These are phyloP conservation scores for Globisporangium heterothallicum DNA, from an alignment of 352 stramenopile species.

Conservation along the genomic window DNA sequence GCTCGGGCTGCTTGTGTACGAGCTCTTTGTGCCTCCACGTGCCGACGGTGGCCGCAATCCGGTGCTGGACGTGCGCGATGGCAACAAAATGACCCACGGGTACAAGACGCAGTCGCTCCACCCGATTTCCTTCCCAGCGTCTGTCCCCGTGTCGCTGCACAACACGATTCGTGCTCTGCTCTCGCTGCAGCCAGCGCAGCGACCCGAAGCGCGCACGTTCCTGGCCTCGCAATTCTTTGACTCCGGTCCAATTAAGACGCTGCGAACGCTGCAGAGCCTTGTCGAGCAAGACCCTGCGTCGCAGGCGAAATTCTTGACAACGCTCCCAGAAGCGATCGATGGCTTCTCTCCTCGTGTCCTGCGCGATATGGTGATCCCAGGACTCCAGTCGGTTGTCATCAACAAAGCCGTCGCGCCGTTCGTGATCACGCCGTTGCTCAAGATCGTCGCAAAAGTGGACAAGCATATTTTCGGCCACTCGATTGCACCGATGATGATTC, in stretches of 20 bases:
- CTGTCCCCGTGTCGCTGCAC: slow-evolving; percentile 73
- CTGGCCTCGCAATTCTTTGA: slow-evolving; percentile 85
- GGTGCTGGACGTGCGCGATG: slow-evolving; percentile 76
- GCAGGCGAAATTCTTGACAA: slow-evolving; percentile 78
- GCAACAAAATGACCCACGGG: slow-evolving; percentile 85
- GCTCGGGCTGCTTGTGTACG: slow-evolving; percentile 77
- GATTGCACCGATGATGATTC: slow-evolving; percentile 79
- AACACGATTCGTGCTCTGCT: slow-evolving; percentile 82
- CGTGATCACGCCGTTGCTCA: slow-evolving; percentile 83
- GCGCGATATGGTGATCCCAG: slow-evolving; percentile 82
- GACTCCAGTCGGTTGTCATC: slow-evolving; percentile 72
- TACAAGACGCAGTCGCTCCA: slow-evolving; percentile 89
- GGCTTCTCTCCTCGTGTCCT: slow-evolving; percentile 73
- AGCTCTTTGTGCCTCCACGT: slow-evolving; percentile 77
- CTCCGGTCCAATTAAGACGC: slow-evolving; percentile 79
- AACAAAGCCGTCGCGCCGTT: slow-evolving; percentile 86
- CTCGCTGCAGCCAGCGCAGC: slow-evolving; percentile 52
- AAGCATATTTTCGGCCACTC: slow-evolving; percentile 77
- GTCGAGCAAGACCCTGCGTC: slow-evolving; percentile 78
- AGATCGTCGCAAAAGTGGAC: slow-evolving; percentile 84
- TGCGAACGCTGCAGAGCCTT: slow-evolving; percentile 72
- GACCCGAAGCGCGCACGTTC: slow-evolving; percentile 65
- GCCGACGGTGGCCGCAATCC: slow-evolving; percentile 76
- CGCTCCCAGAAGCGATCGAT: slow-evolving; percentile 64
- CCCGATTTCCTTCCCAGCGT: slow-evolving; percentile 73